phyloP scores from a whole-genome alignment of 345 rosid species.

The Psidium friedrichsthalianum region DNA sequence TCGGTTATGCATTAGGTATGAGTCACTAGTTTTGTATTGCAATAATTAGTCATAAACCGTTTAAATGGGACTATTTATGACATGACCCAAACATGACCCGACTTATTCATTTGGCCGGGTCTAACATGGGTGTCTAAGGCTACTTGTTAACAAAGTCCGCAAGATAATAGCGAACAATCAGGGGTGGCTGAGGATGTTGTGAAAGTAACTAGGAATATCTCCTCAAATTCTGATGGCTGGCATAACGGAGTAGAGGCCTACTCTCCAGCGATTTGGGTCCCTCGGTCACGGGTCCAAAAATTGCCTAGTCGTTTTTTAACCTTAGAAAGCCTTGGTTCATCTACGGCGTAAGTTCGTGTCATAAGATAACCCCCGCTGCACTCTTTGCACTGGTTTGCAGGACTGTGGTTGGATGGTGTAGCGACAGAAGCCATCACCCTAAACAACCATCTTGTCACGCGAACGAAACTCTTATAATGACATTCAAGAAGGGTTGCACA shows the following conservation, averaged over 20 bases:
- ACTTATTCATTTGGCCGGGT: too few species aligned
- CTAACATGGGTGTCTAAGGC: neutral
- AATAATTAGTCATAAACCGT: too few species aligned
- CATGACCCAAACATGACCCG: too few species aligned
- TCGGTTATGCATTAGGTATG: too few species aligned
- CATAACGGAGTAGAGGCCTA: neutral
- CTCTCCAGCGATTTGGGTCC: neutral
- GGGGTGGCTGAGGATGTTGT: too few species aligned
- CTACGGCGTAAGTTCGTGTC: neutral
- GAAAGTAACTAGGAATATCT: too few species aligned
- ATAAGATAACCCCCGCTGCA: neutral
- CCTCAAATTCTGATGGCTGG: neutral
- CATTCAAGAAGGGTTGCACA: too few species aligned
- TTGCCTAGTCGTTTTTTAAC: neutral
- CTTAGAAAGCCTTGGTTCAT: neutral
- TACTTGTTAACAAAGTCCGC: neutral
- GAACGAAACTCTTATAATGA: neutral
- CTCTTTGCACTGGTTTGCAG: neutral
- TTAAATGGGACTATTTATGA: too few species aligned
- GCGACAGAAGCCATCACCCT: neutral
- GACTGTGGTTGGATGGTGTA: neutral
- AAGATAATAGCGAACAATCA: neutral
- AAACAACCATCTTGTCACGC: neutral
- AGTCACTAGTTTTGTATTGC: too few species aligned
- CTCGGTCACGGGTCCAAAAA: neutral